Percentiles rank a stretch among this genome's conserved stretches.
phyloP scores from a whole-genome alignment of 441 rosid species.

The Raphanus hybrid region DNA sequence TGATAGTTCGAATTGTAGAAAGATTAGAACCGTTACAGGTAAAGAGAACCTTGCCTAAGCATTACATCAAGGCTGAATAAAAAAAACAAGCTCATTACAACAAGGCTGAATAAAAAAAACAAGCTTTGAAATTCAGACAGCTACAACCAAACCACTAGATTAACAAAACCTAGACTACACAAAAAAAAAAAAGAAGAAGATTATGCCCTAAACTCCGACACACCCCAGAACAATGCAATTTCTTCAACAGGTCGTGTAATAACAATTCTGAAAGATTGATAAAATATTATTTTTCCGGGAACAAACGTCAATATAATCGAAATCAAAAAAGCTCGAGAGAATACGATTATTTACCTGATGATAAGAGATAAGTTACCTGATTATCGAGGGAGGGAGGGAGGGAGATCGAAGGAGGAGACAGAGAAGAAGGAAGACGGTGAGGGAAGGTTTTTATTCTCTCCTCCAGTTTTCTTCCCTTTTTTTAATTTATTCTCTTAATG shows the following conservation, averaged over 20 bases:
- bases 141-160: not conserved
- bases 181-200: not conserved
- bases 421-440: not conserved
- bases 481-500: not conserved
- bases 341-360: not conserved
- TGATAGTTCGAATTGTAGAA: conserved; percentile 28
- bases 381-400: conserved; percentile 32
- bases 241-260: conserved; percentile 23
- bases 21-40: conserved; percentile 16
- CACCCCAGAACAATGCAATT: conserved; percentile 11
- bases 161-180: not conserved
- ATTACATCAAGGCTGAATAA: not conserved
- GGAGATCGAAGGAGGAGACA: conserved; percentile 18
- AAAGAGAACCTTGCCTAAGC: conserved; percentile 10
- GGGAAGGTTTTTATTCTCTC: not conserved
- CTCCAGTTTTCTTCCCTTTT: not conserved
- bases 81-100: too few species aligned
- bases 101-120: not conserved
- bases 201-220: not conserved
- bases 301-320: too few species aligned
- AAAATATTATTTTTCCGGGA: not conserved
- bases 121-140: too few species aligned
- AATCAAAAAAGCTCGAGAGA: not conserved
- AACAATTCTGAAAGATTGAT: not conserved
- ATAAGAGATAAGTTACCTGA: conserved; percentile 28